Evolutionary conservation across 2,329 filamentous ascomycete genomes (phyloP).

Genomic region (Colletotrichum sp.): DNA sequence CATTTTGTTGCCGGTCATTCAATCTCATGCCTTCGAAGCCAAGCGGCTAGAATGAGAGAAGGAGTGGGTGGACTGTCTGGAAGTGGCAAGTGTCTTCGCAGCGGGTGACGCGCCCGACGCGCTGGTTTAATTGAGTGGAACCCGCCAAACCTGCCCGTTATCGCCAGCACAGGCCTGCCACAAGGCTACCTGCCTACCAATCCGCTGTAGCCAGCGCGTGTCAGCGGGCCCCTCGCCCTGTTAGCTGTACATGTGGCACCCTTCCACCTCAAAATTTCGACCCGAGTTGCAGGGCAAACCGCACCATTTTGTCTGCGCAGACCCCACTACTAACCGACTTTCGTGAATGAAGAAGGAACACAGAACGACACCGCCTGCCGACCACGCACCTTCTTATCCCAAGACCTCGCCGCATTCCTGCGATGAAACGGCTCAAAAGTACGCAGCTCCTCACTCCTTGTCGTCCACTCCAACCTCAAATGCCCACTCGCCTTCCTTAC

Average conservation of each 20-base stretch:
- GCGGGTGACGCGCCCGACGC: background rate
- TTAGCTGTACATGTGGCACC: background rate
- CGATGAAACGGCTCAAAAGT: slow-evolving; percentile 13
- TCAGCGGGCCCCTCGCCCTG: slow-evolving; percentile 1
- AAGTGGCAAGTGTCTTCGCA: background rate
- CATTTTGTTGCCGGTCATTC: background rate
- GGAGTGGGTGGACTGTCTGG: background rate
- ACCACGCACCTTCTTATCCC: background rate
- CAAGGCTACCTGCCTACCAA: background rate
- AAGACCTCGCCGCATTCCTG: background rate
- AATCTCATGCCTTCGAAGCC: background rate
- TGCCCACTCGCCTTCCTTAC: background rate
- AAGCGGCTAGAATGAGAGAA: background rate
- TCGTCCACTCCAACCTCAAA: background rate
- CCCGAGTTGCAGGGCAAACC: background rate
- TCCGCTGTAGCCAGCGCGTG: background rate
- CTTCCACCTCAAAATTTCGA: background rate
- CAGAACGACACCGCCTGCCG: slow-evolving; percentile 4
- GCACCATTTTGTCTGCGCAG: background rate
- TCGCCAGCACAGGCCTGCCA: background rate
- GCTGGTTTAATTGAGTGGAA: slow-evolving; percentile 15
- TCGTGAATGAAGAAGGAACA: slow-evolving; percentile 13
- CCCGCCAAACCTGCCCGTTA: background rate
- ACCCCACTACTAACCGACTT: slow-evolving; percentile 21
- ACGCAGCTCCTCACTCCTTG: background rate